These are phyloP conservation scores for Neofusicoccum sp. DNA, from an alignment of 2,329 filamentous ascomycete genomes.

Conservation along the genomic window DNA sequence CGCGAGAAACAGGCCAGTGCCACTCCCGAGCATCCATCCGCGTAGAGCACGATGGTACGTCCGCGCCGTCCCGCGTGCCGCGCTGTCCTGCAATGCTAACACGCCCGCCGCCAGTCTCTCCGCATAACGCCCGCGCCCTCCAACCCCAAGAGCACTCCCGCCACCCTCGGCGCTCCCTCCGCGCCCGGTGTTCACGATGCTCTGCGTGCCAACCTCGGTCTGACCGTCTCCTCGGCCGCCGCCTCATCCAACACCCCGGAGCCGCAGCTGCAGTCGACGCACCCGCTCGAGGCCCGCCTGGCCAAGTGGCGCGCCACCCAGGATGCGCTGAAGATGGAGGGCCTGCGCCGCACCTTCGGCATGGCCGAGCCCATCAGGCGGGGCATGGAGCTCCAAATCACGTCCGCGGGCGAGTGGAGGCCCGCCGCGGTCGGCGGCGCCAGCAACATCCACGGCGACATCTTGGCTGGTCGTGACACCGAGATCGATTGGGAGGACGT, in stretches of 20 bases:
- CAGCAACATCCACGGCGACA: slow-evolving; percentile 80
- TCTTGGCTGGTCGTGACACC: slow-evolving; percentile 75
- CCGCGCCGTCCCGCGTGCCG: background rate
- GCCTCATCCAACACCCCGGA: slow-evolving; percentile 26
- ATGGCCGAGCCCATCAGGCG: slow-evolving; percentile 89
- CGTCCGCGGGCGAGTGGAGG: slow-evolving; percentile 74
- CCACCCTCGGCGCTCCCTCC: slow-evolving; percentile 68
- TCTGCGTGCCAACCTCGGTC: slow-evolving; percentile 77
- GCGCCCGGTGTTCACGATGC: slow-evolving; percentile 92
- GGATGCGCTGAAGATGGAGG: slow-evolving; percentile 82
- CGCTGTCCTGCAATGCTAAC: background rate
- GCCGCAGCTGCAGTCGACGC: slow-evolving; percentile 60
- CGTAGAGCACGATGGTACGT: slow-evolving; percentile 3
- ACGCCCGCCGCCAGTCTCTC: slow-evolving; percentile 52
- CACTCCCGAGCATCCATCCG: background rate
- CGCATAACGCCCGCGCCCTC: slow-evolving; percentile 75
- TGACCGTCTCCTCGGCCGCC: slow-evolving; percentile 39
- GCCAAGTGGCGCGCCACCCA: slow-evolving; percentile 88
- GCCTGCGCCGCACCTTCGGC: slow-evolving; percentile 81
- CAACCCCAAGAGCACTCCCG: slow-evolving; percentile 59
- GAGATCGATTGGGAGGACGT: slow-evolving; percentile 92
- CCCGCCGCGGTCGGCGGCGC: slow-evolving; percentile 66
- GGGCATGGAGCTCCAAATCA: slow-evolving; percentile 93
- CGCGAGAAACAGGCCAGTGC: too few relatives aligned
- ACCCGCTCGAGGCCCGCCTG: slow-evolving; percentile 90